Evolutionary conservation across 2,329 filamentous ascomycete species (phyloP), one percentile per base, ranked within the genome.

Genomic region (Colletotrichum camelliae): DNA sequence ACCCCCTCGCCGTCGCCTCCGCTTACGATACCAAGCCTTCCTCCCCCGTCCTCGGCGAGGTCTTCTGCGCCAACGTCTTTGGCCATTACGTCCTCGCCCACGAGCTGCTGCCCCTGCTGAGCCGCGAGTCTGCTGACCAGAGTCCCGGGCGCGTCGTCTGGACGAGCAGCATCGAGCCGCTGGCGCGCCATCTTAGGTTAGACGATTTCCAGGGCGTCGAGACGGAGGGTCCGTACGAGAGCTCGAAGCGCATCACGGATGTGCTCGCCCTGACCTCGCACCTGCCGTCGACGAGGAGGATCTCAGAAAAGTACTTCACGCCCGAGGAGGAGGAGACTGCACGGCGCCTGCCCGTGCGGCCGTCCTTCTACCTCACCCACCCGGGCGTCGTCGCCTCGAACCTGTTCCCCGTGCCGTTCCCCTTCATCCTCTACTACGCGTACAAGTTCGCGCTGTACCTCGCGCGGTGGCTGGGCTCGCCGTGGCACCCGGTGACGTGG

Each of bases 61-160:
- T 98, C 21, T 99, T 98, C 83, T 94, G 93, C 82, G 94, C 96
- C 66, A 98, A 98, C 82, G 90, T 98, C 35, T 98, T 99, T 82
- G 97, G 97, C 0, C 97, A 99, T 86, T 98, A 99, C 83, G 86
- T 98, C 81, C 91, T 99, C 29, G 91, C 92, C 18, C 96, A 98
- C 83, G 92, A 93, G 81, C 89, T 98, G 13, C 89, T 94, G 79
- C 94, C 95, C 0, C 87, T 98, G 13, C 89, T 99, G 79, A 86
- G 87, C 80, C 87, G 91, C 67, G 81, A 81, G 18, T 81, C 84
- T 18, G 78, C 84, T 72, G 77, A 84, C 52, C 81, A 87, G 5
- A 72, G 85, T 1, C 86, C 87, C 0, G 94, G 92, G 10, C 92
- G 95, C 67, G 90, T 99, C 68, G 90, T 98, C 77, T 98, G 96